phyloP scores from a whole-genome alignment of 768 basidiomycete species.

The Tephrocybe sp. region DNA sequence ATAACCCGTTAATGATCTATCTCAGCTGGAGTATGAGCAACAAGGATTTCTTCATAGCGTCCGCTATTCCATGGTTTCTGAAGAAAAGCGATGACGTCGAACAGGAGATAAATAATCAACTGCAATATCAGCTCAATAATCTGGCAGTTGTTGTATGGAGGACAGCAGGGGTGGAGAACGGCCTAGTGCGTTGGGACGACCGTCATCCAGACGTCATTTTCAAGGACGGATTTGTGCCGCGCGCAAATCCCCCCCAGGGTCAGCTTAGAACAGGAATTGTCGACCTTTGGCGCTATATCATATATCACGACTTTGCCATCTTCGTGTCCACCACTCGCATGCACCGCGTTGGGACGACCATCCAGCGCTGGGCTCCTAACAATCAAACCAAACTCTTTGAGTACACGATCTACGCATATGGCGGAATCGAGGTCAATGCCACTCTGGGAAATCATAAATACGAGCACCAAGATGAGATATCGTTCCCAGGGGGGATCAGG shows the following conservation, averaged over 20 bases:
- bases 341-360: not conserved
- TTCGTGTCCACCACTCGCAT: not conserved
- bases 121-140: not conserved
- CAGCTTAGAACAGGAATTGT: not conserved
- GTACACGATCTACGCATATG: slow-evolving; percentile 2
- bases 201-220: slow-evolving; percentile 5
- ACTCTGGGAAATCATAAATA: not conserved
- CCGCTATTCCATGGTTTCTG: not conserved
- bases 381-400: not conserved
- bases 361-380: not conserved
- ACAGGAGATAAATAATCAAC: not conserved
- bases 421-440: slow-evolving; percentile 1
- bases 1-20: no score
- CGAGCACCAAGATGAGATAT: slow-evolving; percentile 1
- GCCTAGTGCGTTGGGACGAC: slow-evolving; percentile 1
- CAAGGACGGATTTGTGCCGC: not conserved
- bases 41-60: not conserved
- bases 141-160: not conserved
- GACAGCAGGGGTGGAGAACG: not conserved
- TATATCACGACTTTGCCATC: not conserved
- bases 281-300: slow-evolving; percentile 2
- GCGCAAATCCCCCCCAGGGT: not conserved
- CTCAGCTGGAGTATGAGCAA: no score
- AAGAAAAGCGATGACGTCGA: not conserved
- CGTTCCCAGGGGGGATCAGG: slow-evolving; percentile 7